Percentiles rank a stretch among this genome's conserved stretches.
Evolutionary conservation across 1,284 basidiomycete genomes (phyloP).

Genomic region (Trichosporon sp.): DNA sequence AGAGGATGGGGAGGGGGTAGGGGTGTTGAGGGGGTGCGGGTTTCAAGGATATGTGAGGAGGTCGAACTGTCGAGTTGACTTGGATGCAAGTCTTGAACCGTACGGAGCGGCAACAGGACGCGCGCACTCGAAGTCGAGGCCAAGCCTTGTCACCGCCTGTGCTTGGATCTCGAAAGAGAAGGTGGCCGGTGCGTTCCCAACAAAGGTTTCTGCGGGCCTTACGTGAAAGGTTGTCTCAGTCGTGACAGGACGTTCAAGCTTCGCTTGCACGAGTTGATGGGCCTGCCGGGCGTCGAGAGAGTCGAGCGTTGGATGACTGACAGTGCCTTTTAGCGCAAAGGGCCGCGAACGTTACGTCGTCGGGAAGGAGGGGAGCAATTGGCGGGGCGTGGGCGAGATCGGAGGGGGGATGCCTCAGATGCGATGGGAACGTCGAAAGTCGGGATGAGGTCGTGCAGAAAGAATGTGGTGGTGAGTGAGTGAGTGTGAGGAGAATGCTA

Average conservation of each 20-base stretch:
- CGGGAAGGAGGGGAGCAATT: not conserved
- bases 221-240: not conserved
- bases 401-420: not conserved
- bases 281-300: not conserved
- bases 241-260: not conserved
- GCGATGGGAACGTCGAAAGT: not conserved
- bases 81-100: not conserved
- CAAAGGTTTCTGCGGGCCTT: not conserved
- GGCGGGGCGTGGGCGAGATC: not conserved
- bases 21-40: not conserved
- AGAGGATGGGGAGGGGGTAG: not conserved
- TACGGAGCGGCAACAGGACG: constrained; percentile 3
- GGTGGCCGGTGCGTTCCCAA: constrained; percentile 1
- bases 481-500: not conserved
- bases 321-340: not conserved
- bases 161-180: not conserved
- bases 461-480: not conserved
- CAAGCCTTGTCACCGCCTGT: constrained; percentile 4
- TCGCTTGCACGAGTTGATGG: not conserved
- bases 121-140: constrained; percentile 1
- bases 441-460: not conserved
- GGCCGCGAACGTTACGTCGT: not conserved
- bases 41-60: not conserved
- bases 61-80: not conserved
- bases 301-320: not conserved